Percentiles rank a stretch among this genome's conserved stretches.
These are phyloP conservation scores for Trichaptum fuscoviolaceum DNA, from an alignment of 768 basidiomycete genomes.

Conservation along the genomic window DNA sequence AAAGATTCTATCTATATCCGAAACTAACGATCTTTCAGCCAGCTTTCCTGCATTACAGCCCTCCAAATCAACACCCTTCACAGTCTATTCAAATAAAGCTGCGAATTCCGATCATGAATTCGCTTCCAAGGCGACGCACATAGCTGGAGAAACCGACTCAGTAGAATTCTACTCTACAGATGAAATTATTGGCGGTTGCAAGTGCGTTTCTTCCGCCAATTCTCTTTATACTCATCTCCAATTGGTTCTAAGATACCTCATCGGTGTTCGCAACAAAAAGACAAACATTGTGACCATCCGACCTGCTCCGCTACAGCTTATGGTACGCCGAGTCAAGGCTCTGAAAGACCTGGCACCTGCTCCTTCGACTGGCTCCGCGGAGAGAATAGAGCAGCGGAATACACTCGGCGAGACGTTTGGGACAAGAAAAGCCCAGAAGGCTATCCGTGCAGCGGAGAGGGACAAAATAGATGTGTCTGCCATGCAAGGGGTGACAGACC, in stretches of 20 bases:
- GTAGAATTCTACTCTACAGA: slow-evolving; percentile 77
- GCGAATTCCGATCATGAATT: slow-evolving; percentile 31
- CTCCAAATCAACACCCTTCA: slow-evolving; percentile 53
- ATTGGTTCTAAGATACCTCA: slow-evolving; percentile 55
- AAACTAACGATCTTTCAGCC: slow-evolving; percentile 28
- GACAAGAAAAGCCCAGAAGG: slow-evolving; percentile 87
- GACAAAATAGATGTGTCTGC: slow-evolving; percentile 86
- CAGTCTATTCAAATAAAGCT: slow-evolving; percentile 49
- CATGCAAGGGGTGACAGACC: slow-evolving; percentile 78
- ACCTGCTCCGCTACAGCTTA: slow-evolving; percentile 59
- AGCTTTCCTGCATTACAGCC: slow-evolving; percentile 64
- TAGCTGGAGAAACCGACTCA: slow-evolving; percentile 79
- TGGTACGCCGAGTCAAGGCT: slow-evolving; percentile 78
- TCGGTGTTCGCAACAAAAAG: slow-evolving; percentile 76
- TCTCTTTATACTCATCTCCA: not conserved
- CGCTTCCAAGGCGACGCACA: slow-evolving; percentile 31
- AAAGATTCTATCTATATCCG: not conserved
- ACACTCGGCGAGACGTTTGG: slow-evolving; percentile 91
- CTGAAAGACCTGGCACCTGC: slow-evolving; percentile 60
- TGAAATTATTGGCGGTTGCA: slow-evolving; percentile 53
- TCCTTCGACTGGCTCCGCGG: slow-evolving; percentile 42
- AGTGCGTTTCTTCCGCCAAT: slow-evolving; percentile 39
- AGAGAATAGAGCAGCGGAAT: slow-evolving; percentile 60
- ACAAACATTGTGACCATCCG: slow-evolving; percentile 68
- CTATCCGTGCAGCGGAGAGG: slow-evolving; percentile 79